A percentile compares a stretch with the other conserved stretches of the same genome.
phyloP scores from a whole-genome alignment of 2,329 filamentous ascomycete genomes.

The Shiraia bambusicola region DNA sequence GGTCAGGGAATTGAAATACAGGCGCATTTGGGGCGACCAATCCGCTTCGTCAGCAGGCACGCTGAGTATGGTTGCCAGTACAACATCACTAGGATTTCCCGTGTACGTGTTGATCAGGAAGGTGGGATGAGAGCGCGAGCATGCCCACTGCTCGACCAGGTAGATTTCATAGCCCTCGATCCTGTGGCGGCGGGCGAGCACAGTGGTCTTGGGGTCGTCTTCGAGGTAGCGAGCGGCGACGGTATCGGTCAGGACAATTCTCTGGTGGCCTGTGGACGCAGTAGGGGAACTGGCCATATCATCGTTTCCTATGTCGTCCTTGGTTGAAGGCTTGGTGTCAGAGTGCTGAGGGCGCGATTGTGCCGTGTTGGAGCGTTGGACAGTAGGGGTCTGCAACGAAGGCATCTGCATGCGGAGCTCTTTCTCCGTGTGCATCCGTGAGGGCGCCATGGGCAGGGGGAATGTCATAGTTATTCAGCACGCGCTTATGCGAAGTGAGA shows the following conservation, averaged over 20 bases:
- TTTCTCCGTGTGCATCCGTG: slow-evolving; percentile 25
- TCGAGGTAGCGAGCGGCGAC: slow-evolving; percentile 73
- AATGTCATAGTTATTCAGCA: slow-evolving; percentile 21
- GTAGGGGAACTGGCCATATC: slow-evolving; percentile 16
- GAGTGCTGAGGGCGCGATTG: slow-evolving; percentile 14
- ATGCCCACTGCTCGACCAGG: slow-evolving; percentile 96
- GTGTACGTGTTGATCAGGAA: slow-evolving; percentile 93
- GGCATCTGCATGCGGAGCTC: slow-evolving; percentile 33
- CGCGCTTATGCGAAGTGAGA: slow-evolving; percentile 1
- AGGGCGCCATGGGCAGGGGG: slow-evolving; percentile 18
- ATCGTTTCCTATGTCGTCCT: slow-evolving; percentile 17
- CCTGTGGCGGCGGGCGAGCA: slow-evolving; percentile 69
- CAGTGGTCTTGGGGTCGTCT: slow-evolving; percentile 73
- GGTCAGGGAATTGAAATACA: slow-evolving; percentile 84
- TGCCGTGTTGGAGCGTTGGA: slow-evolving; percentile 18
- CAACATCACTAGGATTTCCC: slow-evolving; percentile 74
- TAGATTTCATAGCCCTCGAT: slow-evolving; percentile 89
- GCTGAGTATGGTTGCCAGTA: slow-evolving; percentile 77
- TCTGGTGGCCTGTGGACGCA: slow-evolving; percentile 49
- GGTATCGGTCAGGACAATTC: slow-evolving; percentile 66
- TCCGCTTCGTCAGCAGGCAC: slow-evolving; percentile 76
- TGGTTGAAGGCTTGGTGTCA: slow-evolving; percentile 10
- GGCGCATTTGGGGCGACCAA: slow-evolving; percentile 76
- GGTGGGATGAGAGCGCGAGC: slow-evolving; percentile 84
- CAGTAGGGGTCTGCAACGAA: slow-evolving; percentile 25